A percentile compares a stretch with the other conserved stretches of the same genome.
phyloP scores from a whole-genome alignment of 2,329 filamentous ascomycete species.

The Diaporthe amygdali region DNA sequence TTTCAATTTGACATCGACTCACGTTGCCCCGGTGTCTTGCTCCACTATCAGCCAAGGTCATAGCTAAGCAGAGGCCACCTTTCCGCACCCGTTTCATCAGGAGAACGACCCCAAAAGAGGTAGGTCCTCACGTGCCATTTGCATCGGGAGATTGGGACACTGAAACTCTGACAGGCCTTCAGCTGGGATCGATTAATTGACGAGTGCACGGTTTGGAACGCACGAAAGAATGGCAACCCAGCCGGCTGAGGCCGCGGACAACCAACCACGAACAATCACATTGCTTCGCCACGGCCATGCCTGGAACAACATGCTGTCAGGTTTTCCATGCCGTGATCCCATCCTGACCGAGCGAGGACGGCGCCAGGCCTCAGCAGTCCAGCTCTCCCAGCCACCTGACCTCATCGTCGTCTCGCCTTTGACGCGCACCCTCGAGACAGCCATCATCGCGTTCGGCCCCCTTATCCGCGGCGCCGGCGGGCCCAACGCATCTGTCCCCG shows the following conservation, averaged over 20 bases:
- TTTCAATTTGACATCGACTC: neutral
- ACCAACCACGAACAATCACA: conserved; percentile 13
- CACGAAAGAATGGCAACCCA: neutral
- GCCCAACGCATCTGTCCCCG: neutral
- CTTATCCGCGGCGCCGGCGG: conserved; percentile 1
- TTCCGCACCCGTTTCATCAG: neutral
- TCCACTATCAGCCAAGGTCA: neutral
- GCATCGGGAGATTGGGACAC: neutral
- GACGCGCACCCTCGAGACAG: conserved; percentile 20
- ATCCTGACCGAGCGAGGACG: conserved; percentile 17
- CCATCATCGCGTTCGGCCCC: conserved; percentile 7
- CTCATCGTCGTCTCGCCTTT: conserved; percentile 22
- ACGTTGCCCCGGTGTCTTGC: neutral
- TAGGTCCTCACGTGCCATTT: neutral
- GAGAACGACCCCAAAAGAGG: neutral
- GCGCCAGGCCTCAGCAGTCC: conserved; percentile 6
- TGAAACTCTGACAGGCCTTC: neutral
- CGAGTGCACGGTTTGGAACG: neutral
- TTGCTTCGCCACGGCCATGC: conserved; percentile 24
- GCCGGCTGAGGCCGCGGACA: neutral
- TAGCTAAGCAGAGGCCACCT: neutral
- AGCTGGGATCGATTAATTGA: neutral
- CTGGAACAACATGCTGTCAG: conserved; percentile 24
- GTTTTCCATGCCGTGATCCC: conserved; percentile 20
- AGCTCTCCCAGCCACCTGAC: conserved; percentile 16